These are phyloP conservation scores for Candida sojae DNA, from an alignment of 1,139 yeast species.

Conservation along the genomic window DNA sequence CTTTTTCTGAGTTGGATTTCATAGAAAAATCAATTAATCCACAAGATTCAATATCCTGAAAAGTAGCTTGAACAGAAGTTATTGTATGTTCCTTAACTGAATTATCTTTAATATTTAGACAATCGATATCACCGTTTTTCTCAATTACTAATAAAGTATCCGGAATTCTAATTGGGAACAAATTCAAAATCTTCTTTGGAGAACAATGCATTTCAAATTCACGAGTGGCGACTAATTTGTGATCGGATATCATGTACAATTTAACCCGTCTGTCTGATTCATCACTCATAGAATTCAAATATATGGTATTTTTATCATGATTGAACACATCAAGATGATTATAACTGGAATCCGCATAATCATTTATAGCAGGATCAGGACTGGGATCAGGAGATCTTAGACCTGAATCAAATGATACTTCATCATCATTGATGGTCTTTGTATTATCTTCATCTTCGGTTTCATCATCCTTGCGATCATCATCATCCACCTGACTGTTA, in stretches of 20 bases:
- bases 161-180: constrained; percentile 6
- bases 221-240: constrained; percentile 7
- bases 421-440: constrained; percentile 1
- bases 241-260: constrained; percentile 11
- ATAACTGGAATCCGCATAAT: constrained; percentile 11
- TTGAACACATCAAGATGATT: constrained; percentile 12
- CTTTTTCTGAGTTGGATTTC: constrained; percentile 11
- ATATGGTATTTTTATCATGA: constrained; percentile 9
- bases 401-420: constrained; percentile 1
- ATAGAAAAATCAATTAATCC: constrained; percentile 18
- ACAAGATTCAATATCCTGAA: constrained; percentile 11
- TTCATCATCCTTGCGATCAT: constrained; percentile 1
- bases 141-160: constrained; percentile 13
- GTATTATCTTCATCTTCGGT: background rate
- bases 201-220: constrained; percentile 10
- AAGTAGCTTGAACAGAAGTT: constrained; percentile 10
- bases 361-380: constrained; percentile 11
- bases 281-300: constrained; percentile 13
- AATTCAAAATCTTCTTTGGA: constrained; percentile 7
- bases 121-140: constrained; percentile 12
- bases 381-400: constrained; percentile 8
- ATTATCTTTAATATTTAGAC: constrained; percentile 4
- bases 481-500: background rate
- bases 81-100: constrained; percentile 4
- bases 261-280: constrained; percentile 5